Conservation (phyloP, 305 asterid genomes). For the Coffea humblotiana region DNA sequence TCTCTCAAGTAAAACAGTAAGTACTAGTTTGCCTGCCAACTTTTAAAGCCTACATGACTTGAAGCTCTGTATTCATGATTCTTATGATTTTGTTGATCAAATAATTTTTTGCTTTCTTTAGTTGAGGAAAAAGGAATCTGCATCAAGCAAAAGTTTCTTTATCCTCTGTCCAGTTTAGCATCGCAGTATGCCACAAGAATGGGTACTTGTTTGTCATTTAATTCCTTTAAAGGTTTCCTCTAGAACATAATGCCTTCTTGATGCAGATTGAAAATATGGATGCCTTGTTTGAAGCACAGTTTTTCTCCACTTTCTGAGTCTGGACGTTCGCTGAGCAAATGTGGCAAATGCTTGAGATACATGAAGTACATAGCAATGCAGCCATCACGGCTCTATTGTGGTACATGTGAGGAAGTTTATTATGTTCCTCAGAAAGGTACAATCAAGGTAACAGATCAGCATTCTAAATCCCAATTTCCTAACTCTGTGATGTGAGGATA, state of each 20-base stretch:
- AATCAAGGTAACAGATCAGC: conserved; percentile 59
- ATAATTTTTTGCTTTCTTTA: neutral
- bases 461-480: conserved; percentile 3
- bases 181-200: neutral
- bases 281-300: conserved; percentile 90
- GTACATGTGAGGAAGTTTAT: conserved; percentile 89
- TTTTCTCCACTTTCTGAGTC: conserved; percentile 87
- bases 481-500: neutral
- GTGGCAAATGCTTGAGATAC: conserved; percentile 90
- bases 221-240: neutral
- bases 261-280: conserved; percentile 89
- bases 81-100: neutral
- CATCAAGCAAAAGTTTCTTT: neutral
- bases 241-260: neutral
- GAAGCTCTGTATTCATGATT: no score
- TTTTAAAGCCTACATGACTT: no score
- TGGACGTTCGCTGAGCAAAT: conserved; percentile 82
- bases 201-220: neutral
- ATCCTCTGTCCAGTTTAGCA: neutral
- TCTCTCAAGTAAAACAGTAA: no score
- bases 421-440: conserved; percentile 85
- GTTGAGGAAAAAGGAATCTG: neutral
- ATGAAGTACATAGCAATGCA: conserved; percentile 81
- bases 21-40: no score
- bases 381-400: conserved; percentile 85